Base-by-base conservation (phyloP, 371 early-diverging fungal genomes). In the Mortierella sp. region DNA sequence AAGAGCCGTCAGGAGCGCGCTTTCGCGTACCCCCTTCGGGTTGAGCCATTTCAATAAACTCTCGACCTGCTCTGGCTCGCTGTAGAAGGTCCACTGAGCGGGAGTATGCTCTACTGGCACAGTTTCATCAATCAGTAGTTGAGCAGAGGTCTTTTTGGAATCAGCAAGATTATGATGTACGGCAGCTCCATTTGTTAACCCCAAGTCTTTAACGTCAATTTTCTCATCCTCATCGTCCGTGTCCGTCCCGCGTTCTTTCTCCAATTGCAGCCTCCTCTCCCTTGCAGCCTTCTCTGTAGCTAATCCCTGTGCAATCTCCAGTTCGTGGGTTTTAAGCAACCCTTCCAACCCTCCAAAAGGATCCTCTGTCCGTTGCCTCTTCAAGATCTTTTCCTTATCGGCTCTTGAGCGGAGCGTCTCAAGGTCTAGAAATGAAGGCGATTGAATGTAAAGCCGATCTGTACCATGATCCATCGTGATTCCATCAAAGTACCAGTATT, bases 401-500 rank as follows among this genome's bases (percentile, higher is more conserved):
- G 80, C 70, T 3, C 89, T 85, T 34, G 86, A 76, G 22, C 72
- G 67, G 22, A 88, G 15, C 7, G 79, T 53, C 64, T 85, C 82
- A 19, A 88, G 63, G 60, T 91, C 91, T 13, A 84, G 72, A 19
- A 81, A 77, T 8, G 85, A 83, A 3, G 92, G 89, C 19, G 89
- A 85, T 68, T 89, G 92, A 12, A 93, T 88, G 70, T 88, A 89
- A 0, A 93, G 61, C 9, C 90, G 84, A 23, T 90, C 92, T 0
- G 92, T 86, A 22, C 88, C 90, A 66, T 89, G 89, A 1, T 85
- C 60, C 40, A 85, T 77, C 15, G 87, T 87, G 28, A 91, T 90
- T 42, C 91, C 91, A 60, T 97, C 97, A 70, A 95, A 86, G 83
- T 92, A 96, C 86, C 93, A 96, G 80, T 97, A 96, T 19, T 91